Percentiles rank a stretch among this genome's conserved stretches.
phyloP scores from a whole-genome alignment of 164 flowering plant species.

The Vitis amurensis region DNA sequence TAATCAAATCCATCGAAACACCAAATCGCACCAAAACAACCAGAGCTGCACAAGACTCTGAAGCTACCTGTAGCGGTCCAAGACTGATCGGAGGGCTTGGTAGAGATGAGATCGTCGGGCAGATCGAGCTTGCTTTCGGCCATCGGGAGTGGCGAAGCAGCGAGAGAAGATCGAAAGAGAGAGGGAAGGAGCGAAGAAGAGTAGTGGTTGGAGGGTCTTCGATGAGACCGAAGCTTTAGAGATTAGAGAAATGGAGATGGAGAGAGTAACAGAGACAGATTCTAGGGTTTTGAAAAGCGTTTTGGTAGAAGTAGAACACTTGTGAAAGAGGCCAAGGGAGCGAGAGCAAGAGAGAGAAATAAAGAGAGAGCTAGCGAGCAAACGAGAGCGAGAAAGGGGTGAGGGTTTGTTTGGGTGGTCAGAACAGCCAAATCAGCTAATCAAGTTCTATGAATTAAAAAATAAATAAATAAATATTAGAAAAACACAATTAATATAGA shows the following conservation, averaged over 20 bases:
- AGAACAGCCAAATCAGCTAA: conserved; percentile 34
- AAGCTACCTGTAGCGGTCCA: conserved; percentile 54
- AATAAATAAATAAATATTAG: not conserved
- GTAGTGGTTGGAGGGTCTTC: not conserved
- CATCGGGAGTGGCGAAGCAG: conserved; percentile 30
- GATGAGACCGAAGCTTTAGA: too few relatives aligned
- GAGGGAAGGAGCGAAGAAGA: not conserved
- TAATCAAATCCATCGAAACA: too few relatives aligned
- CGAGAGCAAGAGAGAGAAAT: not conserved
- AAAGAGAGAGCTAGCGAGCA: conserved; percentile 9
- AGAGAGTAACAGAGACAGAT: too few relatives aligned
- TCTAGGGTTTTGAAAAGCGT: too few relatives aligned
- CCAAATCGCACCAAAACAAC: too few relatives aligned
- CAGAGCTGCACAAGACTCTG: not conserved
- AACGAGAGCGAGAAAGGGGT: conserved; percentile 10
- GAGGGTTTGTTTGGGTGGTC: conserved; percentile 58
- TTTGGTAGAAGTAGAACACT: too few relatives aligned
- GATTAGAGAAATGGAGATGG: too few relatives aligned
- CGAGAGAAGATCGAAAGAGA: not conserved
- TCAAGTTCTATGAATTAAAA: not conserved
- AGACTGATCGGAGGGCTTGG: conserved; percentile 47
- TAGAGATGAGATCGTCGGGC: conserved; percentile 69
- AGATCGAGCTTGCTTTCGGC: conserved; percentile 68
- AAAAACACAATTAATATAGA: too few relatives aligned
- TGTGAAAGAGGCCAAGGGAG: not conserved